These are phyloP conservation scores for Aquilaria sinensis DNA, from an alignment of 345 rosid species.

Conservation along the genomic window DNA sequence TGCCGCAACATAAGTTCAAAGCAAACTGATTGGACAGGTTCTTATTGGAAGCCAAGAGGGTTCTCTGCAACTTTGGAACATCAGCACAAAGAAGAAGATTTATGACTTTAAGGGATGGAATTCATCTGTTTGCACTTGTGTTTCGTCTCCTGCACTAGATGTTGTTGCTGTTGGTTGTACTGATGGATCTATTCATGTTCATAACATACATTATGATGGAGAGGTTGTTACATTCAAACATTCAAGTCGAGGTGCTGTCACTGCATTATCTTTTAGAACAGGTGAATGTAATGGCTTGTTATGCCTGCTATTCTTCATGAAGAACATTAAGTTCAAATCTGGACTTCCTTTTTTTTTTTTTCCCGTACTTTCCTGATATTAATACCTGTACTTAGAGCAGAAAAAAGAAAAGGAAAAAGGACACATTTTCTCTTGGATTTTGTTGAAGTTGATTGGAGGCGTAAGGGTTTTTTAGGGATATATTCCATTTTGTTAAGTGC, in stretches of 20 bases:
- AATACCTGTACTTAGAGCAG: no score
- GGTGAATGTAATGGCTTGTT: slow-evolving; percentile 32
- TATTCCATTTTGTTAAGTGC: no score
- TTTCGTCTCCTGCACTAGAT: slow-evolving; percentile 94
- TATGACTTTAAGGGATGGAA: slow-evolving; percentile 84
- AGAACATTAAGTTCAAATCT: neutral
- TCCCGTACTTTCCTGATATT: no score
- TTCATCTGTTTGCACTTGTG: slow-evolving; percentile 66
- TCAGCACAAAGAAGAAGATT: slow-evolving; percentile 78
- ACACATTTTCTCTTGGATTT: neutral
- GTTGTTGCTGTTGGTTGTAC: slow-evolving; percentile 91
- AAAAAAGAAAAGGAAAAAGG: no score
- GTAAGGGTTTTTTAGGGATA: no score
- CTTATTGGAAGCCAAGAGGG: slow-evolving; percentile 88
- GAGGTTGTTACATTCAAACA: slow-evolving; percentile 73
- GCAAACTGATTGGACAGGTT: slow-evolving; percentile 38
- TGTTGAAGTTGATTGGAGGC: no score
- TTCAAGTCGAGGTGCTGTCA: slow-evolving; percentile 75
- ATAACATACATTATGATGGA: slow-evolving; percentile 68
- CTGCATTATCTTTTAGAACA: slow-evolving; percentile 77
- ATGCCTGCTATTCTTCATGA: neutral
- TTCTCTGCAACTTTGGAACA: slow-evolving; percentile 87
- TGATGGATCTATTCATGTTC: slow-evolving; percentile 88
- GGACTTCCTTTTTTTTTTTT: neutral
- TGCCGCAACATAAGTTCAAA: neutral